Evolutionary conservation across 1,139 yeast species (phyloP).

Genomic region (Scheffersomyces quercinus): DNA sequence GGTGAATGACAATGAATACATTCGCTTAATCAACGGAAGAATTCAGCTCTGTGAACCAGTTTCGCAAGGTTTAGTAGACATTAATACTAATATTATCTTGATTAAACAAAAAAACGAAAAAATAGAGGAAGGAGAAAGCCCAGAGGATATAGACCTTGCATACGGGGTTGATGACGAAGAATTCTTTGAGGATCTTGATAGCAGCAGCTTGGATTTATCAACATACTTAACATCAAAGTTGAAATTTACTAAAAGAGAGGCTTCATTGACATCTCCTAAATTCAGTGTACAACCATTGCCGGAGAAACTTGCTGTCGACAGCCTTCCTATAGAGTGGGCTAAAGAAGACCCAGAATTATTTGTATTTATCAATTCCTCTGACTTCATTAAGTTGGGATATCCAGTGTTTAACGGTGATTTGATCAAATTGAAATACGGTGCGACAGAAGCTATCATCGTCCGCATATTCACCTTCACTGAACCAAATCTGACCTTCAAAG

Average conservation of each 20-base stretch:
- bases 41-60: conserved; percentile 71
- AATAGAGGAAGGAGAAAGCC: conserved; percentile 6
- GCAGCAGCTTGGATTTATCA: conserved; percentile 33
- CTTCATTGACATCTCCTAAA: conserved; percentile 6
- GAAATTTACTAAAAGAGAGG: conserved; percentile 17
- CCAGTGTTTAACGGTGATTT: conserved; percentile 69
- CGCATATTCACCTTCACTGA: conserved; percentile 63
- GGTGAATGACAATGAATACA: conserved; percentile 32
- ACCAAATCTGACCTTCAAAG: conserved; percentile 49
- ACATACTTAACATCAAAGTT: conserved; percentile 35
- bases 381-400: conserved; percentile 55
- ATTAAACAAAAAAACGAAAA: conserved; percentile 36
- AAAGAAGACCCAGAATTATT: conserved; percentile 46
- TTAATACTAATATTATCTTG: conserved; percentile 51
- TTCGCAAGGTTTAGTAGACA: conserved; percentile 58
- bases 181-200: conserved; percentile 5
- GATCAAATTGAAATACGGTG: conserved; percentile 37
- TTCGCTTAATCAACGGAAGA: conserved; percentile 47
- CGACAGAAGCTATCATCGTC: conserved; percentile 32
- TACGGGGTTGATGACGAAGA: conserved; percentile 9
- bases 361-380: conserved; percentile 54
- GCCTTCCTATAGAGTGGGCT: conserved; percentile 29
- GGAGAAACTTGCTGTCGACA: conserved; percentile 25
- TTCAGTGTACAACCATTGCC: conserved; percentile 33
- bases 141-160: conserved; percentile 5